Evolutionary conservation across 139 green algal genomes (phyloP), one percentile per base, ranked within the genome.

Genomic region (Chlamydomonas schloesseri): DNA sequence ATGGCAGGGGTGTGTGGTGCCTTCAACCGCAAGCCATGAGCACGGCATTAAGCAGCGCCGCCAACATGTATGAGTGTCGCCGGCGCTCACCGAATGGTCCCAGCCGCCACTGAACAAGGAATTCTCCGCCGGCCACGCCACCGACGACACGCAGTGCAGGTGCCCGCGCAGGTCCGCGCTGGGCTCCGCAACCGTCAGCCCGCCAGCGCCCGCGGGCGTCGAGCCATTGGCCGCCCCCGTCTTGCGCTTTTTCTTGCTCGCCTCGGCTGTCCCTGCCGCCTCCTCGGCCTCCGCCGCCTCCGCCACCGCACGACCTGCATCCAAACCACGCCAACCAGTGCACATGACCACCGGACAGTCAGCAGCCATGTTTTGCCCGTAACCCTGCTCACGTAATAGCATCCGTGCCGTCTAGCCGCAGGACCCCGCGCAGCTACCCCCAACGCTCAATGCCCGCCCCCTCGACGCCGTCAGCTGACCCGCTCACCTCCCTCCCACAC

Each of bases 1-100:
- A 29, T 18, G 65, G 20, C 29, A 42, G 14, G 50, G 50, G 50
- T 57, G 50, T 14, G 50, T 57, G 50, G 53, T 58, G 18, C 18
- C 55, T 2, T 23, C 55, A 4, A 24, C 55, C 3, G 10, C 20
- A 62, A 28, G 8, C 55, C 18, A 28, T 15, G 15, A 15, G 13
- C 53, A 15, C 13, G 13, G 13, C 53, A 23, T 62, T 11, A 23
- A 8, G 34, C 28, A 6, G 14, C 64, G 15, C 23, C 28, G 26
- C 42, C 28, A 75, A n/a, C 29, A 57, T 57, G 13, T 18, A 5
- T 67, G 62, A 1, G 6, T 33, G 23, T 33, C 28, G n/a, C 33
- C 36, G 1, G 8, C 17, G 6, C 87, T 88, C 62, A 98, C 90
- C 50, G 88, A 93, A 82, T 97, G 95, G 87, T 99, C 96, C 95